Conservation (phyloP, 208 protist species). For the Leishmania tarentolae region DNA sequence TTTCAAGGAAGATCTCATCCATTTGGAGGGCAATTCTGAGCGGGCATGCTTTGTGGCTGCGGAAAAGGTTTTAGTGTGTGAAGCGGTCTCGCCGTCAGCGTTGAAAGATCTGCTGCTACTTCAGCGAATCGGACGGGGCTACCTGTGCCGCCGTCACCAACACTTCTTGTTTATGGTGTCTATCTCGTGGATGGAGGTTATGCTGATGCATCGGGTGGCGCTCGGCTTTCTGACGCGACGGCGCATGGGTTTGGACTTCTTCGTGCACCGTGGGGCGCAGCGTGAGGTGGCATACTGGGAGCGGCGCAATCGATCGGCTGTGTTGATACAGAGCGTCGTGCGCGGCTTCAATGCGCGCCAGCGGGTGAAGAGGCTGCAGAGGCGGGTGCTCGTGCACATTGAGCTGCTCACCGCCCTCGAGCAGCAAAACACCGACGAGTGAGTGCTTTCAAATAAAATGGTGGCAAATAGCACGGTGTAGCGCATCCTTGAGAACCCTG, state of each 20-base stretch:
- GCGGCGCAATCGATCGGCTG: constrained; percentile 36
- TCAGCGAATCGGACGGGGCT: constrained; percentile 50
- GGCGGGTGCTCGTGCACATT: constrained; percentile 42
- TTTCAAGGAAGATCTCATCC: constrained; percentile 10
- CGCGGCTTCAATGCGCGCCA: constrained; percentile 55
- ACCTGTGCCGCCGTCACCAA: constrained; percentile 37
- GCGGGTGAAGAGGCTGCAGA: constrained; percentile 40
- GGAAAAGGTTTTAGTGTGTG: constrained; percentile 13
- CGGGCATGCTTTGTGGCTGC: constrained; percentile 25
- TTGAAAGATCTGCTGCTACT: constrained; percentile 32
- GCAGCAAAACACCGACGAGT: constrained; percentile 38
- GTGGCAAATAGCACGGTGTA: background rate
- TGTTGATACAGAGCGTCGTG: constrained; percentile 50
- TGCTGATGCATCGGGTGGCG: constrained; percentile 49
- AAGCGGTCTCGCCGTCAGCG: constrained; percentile 7
- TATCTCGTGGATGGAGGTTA: constrained; percentile 38
- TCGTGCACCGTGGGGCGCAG: constrained; percentile 26
- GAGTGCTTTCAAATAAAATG: background rate
- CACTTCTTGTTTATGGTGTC: constrained; percentile 44
- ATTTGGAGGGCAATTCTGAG: constrained; percentile 13
- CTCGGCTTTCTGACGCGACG: constrained; percentile 33
- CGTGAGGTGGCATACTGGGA: constrained; percentile 44
- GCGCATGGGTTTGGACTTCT: constrained; percentile 32
- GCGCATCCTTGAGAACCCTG: background rate
- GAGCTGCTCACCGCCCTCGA: constrained; percentile 52